Conservation (phyloP, 208 protist species). For the Leishmania mexicana region DNA sequence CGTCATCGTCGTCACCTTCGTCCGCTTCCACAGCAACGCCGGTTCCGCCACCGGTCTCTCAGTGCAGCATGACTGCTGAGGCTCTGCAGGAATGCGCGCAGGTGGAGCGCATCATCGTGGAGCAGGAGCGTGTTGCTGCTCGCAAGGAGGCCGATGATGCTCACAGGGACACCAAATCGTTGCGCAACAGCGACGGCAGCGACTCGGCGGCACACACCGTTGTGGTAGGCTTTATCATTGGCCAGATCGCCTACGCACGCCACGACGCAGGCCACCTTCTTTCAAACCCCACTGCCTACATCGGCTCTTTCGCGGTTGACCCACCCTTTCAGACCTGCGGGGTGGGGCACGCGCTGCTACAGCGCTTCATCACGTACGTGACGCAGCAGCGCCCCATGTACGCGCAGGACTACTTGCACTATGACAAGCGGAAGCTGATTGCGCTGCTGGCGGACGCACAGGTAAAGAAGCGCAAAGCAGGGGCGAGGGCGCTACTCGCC, state of each 20-base stretch:
- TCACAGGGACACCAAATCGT: not conserved
- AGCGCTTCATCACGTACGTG: constrained; percentile 58
- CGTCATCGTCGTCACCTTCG: not conserved
- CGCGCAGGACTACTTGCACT: constrained; percentile 57
- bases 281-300: constrained; percentile 71
- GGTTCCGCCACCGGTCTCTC: constrained; percentile 18
- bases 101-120: constrained; percentile 14
- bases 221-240: constrained; percentile 66
- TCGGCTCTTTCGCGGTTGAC: constrained; percentile 71
- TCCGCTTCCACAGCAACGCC: not conserved
- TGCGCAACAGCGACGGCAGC: not conserved
- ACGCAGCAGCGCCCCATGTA: constrained; percentile 51
- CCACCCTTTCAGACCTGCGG: constrained; percentile 53
- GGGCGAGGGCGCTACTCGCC: not conserved
- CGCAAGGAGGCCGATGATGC: not conserved
- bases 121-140: constrained; percentile 32
- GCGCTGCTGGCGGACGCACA: constrained; percentile 29
- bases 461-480: constrained; percentile 14
- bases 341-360: constrained; percentile 60
- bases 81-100: constrained; percentile 15
- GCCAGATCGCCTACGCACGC: constrained; percentile 52
- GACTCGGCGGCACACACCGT: constrained; percentile 28
- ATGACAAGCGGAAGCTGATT: constrained; percentile 36
- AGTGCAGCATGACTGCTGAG: constrained; percentile 15
- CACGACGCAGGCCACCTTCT: constrained; percentile 43